These are phyloP conservation scores for Trichophyton equinum DNA, from an alignment of 2,329 filamentous ascomycete genomes.

Conservation along the genomic window DNA sequence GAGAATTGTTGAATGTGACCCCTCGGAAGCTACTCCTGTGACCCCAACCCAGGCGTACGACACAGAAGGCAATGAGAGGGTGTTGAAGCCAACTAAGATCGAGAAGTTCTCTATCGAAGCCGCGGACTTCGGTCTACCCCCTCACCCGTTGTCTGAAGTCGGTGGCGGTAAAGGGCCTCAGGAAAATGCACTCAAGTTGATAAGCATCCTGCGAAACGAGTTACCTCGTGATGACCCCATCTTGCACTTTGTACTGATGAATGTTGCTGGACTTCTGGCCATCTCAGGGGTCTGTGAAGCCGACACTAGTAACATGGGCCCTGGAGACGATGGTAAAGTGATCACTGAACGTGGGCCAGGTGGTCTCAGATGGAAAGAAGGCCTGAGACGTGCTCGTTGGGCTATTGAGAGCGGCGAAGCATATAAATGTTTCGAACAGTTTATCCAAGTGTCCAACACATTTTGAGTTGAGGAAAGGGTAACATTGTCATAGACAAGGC, in stretches of 20 bases:
- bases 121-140: slow-evolving; percentile 70
- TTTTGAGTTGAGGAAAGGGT: slow-evolving; percentile 16
- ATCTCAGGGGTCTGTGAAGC: slow-evolving; percentile 76
- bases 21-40: slow-evolving; percentile 28
- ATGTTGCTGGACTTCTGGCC: slow-evolving; percentile 79
- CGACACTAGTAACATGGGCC: slow-evolving; percentile 65
- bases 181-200: slow-evolving; percentile 78
- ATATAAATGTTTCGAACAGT: slow-evolving; percentile 68
- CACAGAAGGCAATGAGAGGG: slow-evolving; percentile 29
- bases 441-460: slow-evolving; percentile 68
- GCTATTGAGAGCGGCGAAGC: slow-evolving; percentile 76
- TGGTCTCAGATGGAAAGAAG: slow-evolving; percentile 88
- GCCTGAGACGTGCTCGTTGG: slow-evolving; percentile 74
- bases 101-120: slow-evolving; percentile 69
- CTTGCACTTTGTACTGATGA: slow-evolving; percentile 85
- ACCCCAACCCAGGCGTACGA: slow-evolving; percentile 21
- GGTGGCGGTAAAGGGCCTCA: slow-evolving; percentile 72
- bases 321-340: slow-evolving; percentile 67
- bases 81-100: slow-evolving; percentile 35
- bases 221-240: slow-evolving; percentile 67
- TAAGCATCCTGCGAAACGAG: slow-evolving; percentile 61
- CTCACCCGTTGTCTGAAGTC: slow-evolving; percentile 63
- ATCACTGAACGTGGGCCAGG: slow-evolving; percentile 73
- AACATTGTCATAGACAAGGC: neutral
- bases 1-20: slow-evolving; percentile 50